phyloP scores from a whole-genome alignment of 192 early-diverging fungal species.

The Rhizoclosmatium sp. region DNA sequence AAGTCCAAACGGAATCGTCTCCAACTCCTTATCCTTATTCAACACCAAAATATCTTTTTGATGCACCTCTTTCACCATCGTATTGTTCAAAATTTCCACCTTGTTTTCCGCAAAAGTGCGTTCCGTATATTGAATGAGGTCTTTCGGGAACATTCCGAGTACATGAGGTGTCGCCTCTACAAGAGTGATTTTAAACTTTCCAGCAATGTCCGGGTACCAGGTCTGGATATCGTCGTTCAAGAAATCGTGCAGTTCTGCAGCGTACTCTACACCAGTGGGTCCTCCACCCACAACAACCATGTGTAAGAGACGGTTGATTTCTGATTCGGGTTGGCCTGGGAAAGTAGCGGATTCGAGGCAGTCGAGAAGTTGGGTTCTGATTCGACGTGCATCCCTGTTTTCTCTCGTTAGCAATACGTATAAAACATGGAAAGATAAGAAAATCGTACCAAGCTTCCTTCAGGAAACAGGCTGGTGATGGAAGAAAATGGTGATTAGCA shows the following conservation, averaged over 20 bases:
- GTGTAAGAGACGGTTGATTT: conserved; percentile 76
- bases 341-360: conserved; percentile 73
- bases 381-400: conserved; percentile 79
- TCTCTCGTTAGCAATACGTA: conserved; percentile 28
- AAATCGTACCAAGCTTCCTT: conserved; percentile 63
- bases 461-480: conserved; percentile 69
- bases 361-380: conserved; percentile 79
- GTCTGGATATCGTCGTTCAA: conserved; percentile 67
- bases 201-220: conserved; percentile 83
- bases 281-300: conserved; percentile 64
- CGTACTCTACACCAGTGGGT: conserved; percentile 72
- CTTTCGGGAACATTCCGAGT: conserved; percentile 77
- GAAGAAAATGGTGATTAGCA: conserved; percentile 2
- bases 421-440: background rate
- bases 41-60: conserved; percentile 77
- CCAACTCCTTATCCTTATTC: conserved; percentile 65
- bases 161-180: conserved; percentile 76
- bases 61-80: conserved; percentile 79
- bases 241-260: conserved; percentile 86
- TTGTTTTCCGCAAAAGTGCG: conserved; percentile 78
- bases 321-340: conserved; percentile 73
- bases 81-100: conserved; percentile 78
- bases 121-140: conserved; percentile 84
- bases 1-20: conserved; percentile 75
- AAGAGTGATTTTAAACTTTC: conserved; percentile 79